Conservation (phyloP, 2,329 filamentous ascomycete species). For the Colletotrichum cordylinicola region DNA sequence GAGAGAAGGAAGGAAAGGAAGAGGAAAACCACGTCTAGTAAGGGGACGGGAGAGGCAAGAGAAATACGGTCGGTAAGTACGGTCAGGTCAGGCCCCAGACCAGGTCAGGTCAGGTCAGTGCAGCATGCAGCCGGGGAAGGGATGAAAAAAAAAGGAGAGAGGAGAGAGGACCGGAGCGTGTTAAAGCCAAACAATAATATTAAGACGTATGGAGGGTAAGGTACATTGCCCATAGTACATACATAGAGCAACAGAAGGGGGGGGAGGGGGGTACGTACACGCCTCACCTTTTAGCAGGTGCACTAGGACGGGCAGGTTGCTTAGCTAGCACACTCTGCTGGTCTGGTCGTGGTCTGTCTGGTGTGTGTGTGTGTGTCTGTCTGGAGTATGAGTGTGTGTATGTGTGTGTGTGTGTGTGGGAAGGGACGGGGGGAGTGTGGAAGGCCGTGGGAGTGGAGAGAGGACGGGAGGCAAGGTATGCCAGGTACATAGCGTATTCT, state of each 20-base stretch:
- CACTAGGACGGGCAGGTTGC: background rate
- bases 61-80: conserved; percentile 20
- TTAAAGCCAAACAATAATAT: conserved; percentile 24
- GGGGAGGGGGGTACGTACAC: background rate
- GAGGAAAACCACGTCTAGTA: background rate
- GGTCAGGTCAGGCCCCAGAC: conserved; percentile 20
- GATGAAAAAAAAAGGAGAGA: conserved; percentile 9
- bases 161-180: conserved; percentile 14
- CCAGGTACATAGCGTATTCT: background rate
- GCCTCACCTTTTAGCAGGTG: background rate
- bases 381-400: background rate
- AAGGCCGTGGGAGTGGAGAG: background rate
- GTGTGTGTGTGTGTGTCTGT: background rate
- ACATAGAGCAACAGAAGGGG: background rate
- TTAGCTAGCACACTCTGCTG: background rate
- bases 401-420: background rate
- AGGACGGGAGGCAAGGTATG: background rate
- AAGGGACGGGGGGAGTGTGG: background rate
- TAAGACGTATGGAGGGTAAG: conserved; percentile 16
- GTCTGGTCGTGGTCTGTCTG: background rate
- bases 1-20: conserved; percentile 12
- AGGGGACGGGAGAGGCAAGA: conserved; percentile 22
- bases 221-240: background rate
- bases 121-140: conserved; percentile 20
- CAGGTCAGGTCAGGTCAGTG: conserved; percentile 16